These are phyloP conservation scores for Chalciporus chontae DNA, from an alignment of 768 basidiomycete genomes.

Conservation along the genomic window DNA sequence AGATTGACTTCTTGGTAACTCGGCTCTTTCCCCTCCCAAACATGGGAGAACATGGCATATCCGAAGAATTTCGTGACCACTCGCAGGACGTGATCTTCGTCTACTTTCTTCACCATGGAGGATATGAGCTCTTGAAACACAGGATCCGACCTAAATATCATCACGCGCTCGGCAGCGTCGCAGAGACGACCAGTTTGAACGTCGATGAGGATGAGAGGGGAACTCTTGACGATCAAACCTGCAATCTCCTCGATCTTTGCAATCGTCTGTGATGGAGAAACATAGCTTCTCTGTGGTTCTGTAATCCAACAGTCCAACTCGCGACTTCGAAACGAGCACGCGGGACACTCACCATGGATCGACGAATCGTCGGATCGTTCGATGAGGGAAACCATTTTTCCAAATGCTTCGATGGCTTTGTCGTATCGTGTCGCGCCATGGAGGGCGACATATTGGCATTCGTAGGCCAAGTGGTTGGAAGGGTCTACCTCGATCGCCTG, in stretches of 20 bases:
- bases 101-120: background rate
- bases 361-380: background rate
- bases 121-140: background rate
- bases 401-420: conserved; percentile 1
- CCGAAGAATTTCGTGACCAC: background rate
- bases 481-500: conserved; percentile 1
- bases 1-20: background rate
- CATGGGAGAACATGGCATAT: conserved; percentile 1
- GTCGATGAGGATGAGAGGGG: conserved; percentile 6
- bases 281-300: background rate
- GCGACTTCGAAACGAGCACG: too few species aligned
- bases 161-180: too few species aligned
- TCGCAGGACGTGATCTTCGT: background rate
- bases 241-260: background rate
- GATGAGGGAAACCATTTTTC: conserved; percentile 1
- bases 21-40: conserved; percentile 1
- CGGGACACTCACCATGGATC: conserved; percentile 1
- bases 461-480: background rate
- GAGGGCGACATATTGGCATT: background rate
- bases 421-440: background rate
- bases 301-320: too few species aligned
- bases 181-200: conserved; percentile 2
- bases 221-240: background rate
- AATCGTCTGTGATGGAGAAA: background rate
- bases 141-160: background rate